Evolutionary conservation across 208 protist species (phyloP), one percentile per base, ranked within the genome.

Genomic region (Acanthamoeba lenticulata): DNA sequence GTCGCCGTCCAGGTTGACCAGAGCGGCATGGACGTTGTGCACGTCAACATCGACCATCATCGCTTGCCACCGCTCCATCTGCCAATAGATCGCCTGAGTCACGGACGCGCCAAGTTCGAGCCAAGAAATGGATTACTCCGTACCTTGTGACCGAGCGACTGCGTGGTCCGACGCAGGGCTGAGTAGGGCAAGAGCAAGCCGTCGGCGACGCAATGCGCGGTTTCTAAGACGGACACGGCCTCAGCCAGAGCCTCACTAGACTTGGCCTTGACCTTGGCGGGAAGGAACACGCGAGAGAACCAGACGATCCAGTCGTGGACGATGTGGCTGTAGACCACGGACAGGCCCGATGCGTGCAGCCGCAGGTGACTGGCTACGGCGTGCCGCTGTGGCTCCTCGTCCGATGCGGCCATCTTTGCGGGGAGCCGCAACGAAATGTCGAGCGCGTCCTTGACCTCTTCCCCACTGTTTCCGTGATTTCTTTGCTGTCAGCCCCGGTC

Each of bases 311-410:
- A 90, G 27, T 65, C 83, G 38, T 90, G 57, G 27, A 90, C 21
- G 29, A 69, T 69, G 36, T 90, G 52, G 83, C 34, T 72, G 57
- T 90, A 90, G 83, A 90, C 52, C 47, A 90, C 47, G 17, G 83
- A 57, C 29, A 90, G 34, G 32, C 83, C 83, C 24, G 34, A 40
- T 17, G n/a, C 27, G n/a, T 90, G 83, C 1, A 90, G 83, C 29
- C 57, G 83, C 44, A 90, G 2, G 27, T 69, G 47, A 24, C 42
- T 32, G 29, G 19, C 52, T 21, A n/a, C 52, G 4, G 5, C 72
- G 21, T 11, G 24, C 15, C 29, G 24, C 72, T 15, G 17, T 9
- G 36, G 27, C 27, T n/a, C 40, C 1, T 44, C 9, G 4, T 49
- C 40, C 15, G 17, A 0, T 32, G 40, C 24, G 38, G 36, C 67